These are phyloP conservation scores for Pelargonium citronellum DNA, from an alignment of 441 rosid species.

Conservation along the genomic window DNA sequence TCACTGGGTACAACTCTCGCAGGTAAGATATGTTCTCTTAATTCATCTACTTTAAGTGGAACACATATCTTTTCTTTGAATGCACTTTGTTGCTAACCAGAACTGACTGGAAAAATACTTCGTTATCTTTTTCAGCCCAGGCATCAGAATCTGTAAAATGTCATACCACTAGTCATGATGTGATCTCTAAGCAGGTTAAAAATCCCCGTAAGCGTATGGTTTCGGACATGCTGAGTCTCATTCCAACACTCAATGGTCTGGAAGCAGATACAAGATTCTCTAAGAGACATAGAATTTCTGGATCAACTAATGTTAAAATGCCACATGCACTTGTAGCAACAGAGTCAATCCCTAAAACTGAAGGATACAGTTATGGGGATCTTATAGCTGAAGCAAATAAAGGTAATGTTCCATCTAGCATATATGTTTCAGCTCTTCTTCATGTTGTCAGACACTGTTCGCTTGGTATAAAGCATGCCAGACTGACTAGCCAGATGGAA, in stretches of 20 bases:
- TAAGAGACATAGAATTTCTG: conserved; percentile 55
- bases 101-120: no score
- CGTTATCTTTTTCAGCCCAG: conserved; percentile 43
- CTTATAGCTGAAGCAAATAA: conserved; percentile 90
- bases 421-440: conserved; percentile 81
- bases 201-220: conserved; percentile 58
- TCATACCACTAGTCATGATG: conserved; percentile 38
- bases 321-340: conserved; percentile 36
- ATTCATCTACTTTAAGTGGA: conserved; percentile 18
- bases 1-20: conserved; percentile 52
- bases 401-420: conserved; percentile 81
- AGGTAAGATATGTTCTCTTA: conserved; percentile 60
- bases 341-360: conserved; percentile 41
- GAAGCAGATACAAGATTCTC: conserved; percentile 33
- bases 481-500: conserved; percentile 95
- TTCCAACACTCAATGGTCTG: conserved; percentile 70
- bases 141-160: conserved; percentile 36
- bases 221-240: conserved; percentile 61
- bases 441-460: conserved; percentile 94
- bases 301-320: conserved; percentile 34
- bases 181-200: conserved; percentile 40
- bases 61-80: conserved; percentile 8
- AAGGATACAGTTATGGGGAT: conserved; percentile 61
- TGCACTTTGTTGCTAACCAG: not conserved
- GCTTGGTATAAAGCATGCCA: conserved; percentile 86